Evolutionary conservation across 441 rosid species (phyloP).

Genomic region (Sinapis alba): DNA sequence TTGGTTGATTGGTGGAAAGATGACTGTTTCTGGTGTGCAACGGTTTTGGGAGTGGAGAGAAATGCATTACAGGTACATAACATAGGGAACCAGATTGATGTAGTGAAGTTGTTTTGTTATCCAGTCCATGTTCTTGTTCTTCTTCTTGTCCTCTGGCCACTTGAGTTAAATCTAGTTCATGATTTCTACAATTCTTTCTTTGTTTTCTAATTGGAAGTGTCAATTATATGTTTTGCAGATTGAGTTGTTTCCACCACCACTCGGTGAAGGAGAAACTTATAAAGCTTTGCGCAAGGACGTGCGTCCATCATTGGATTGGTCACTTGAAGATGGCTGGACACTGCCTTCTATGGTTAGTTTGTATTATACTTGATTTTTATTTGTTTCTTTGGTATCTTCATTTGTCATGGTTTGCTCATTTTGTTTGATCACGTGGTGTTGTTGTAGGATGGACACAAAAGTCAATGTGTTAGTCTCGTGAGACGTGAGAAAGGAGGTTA

Average conservation of each 20-base stretch:
- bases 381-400: neutral
- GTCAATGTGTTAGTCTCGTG: neutral
- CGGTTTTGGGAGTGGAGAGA: constrained; percentile 37
- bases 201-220: neutral
- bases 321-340: neutral
- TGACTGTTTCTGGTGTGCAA: constrained; percentile 72
- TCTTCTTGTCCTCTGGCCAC: neutral
- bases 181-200: neutral
- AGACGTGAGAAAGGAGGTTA: neutral
- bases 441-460: neutral
- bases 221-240: neutral
- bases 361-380: neutral
- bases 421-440: neutral
- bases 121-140: neutral
- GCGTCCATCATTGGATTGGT: neutral
- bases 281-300: neutral
- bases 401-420: neutral
- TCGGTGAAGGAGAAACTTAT: neutral
- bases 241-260: neutral
- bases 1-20: constrained; percentile 76
- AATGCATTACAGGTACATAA: constrained; percentile 51
- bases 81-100: neutral
- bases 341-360: neutral
- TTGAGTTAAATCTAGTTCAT: neutral
- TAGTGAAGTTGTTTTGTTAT: neutral